Evolutionary conservation across 2,329 filamentous ascomycete genomes (phyloP).

Genomic region (Apiospora aurea): DNA sequence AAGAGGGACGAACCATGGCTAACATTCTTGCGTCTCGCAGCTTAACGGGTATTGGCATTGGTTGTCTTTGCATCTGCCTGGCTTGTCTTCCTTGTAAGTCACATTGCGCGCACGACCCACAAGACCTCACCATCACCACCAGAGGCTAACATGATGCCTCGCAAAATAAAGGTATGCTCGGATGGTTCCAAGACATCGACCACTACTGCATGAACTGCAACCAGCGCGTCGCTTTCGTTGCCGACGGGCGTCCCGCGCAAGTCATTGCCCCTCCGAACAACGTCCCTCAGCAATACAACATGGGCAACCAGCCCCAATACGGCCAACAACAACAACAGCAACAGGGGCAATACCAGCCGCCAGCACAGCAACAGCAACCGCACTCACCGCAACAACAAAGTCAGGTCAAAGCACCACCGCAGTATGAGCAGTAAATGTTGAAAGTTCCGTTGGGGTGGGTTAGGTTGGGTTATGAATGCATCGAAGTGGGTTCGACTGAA

Average conservation of each 20-base stretch:
- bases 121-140: too few species aligned
- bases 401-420: not conserved
- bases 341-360: constrained; percentile 1
- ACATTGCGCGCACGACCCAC: not conserved
- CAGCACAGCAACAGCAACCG: not conserved
- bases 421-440: not conserved
- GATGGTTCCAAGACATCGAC: constrained; percentile 29
- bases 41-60: constrained; percentile 28
- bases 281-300: constrained; percentile 26
- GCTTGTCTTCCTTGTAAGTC: constrained; percentile 27
- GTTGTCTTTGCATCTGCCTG: constrained; percentile 27
- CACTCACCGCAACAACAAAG: not conserved
- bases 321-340: constrained; percentile 17
- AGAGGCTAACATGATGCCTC: not conserved
- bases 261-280: constrained; percentile 15
- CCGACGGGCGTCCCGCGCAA: constrained; percentile 26
- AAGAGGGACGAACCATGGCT: not conserved
- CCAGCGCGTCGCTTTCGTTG: constrained; percentile 27
- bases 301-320: constrained; percentile 26
- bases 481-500: not conserved
- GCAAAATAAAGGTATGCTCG: constrained; percentile 22
- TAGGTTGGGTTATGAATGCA: not conserved
- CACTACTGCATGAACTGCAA: constrained; percentile 28
- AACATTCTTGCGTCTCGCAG: not conserved
- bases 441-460: not conserved